Conservation (phyloP, 2,329 filamentous ascomycete genomes). For the Epicoccum sorghinum region DNA sequence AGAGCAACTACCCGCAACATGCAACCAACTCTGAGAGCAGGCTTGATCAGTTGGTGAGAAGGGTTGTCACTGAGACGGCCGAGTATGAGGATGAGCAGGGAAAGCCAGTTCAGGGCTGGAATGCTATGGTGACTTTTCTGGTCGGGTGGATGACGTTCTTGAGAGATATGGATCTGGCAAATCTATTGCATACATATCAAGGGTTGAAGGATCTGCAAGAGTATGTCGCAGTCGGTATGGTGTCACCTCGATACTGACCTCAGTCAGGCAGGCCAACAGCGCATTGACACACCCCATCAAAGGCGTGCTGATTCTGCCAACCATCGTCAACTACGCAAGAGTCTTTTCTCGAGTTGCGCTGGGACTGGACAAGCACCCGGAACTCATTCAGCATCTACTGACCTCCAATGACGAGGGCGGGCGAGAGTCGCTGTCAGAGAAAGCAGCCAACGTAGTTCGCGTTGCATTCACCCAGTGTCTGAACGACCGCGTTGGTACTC, state of each 20-base stretch:
- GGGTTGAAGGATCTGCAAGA: conserved; percentile 75
- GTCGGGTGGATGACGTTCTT: conserved; percentile 81
- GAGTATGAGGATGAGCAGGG: conserved; percentile 67
- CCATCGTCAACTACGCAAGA: conserved; percentile 80
- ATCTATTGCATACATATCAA: conserved; percentile 77
- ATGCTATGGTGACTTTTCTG: conserved; percentile 78
- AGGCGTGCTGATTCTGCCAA: conserved; percentile 81
- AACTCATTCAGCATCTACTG: conserved; percentile 71
- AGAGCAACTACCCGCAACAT: conserved; percentile 29
- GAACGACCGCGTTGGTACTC: conserved; percentile 69
- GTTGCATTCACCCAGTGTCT: conserved; percentile 90
- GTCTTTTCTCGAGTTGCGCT: conserved; percentile 83
- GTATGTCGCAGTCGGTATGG: conserved; percentile 56
- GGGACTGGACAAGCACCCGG: conserved; percentile 78
- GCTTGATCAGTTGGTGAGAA: conserved; percentile 33
- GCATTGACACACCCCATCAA: conserved; percentile 80
- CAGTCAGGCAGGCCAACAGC: conserved; percentile 72
- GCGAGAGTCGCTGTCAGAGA: conserved; percentile 80
- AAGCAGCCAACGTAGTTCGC: conserved; percentile 85
- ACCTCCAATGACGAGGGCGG: conserved; percentile 67
- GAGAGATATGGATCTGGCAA: conserved; percentile 77
- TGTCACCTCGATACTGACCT: conserved; percentile 6
- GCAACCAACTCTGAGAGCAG: conserved; percentile 25
- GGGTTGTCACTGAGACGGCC: conserved; percentile 49
- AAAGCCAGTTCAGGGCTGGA: conserved; percentile 65